Conservation (phyloP, 2,329 filamentous ascomycete genomes). For the Aspergillaceae sp. region DNA sequence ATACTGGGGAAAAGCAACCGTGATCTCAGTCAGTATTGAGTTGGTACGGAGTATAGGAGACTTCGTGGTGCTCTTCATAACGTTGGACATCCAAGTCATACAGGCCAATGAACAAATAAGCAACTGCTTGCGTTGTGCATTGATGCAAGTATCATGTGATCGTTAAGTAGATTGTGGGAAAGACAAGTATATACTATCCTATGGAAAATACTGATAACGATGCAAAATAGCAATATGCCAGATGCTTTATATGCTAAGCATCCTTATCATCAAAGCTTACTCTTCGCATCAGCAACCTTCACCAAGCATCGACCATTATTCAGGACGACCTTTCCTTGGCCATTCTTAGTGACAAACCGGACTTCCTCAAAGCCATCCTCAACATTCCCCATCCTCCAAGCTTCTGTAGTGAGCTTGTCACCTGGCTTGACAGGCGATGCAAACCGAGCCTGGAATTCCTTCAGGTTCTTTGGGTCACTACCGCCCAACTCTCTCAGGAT, state of each 20-base stretch:
- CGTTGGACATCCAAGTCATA: no score
- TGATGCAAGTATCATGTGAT: no score
- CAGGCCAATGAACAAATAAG: no score
- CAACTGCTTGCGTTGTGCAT: no score
- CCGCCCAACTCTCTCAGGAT: slow-evolving; percentile 65
- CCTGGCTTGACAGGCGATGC: slow-evolving; percentile 75
- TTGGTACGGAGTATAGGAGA: no score
- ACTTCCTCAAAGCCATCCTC: slow-evolving; percentile 68
- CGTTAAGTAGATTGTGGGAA: no score
- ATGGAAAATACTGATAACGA: neutral
- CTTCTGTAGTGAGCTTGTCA: slow-evolving; percentile 70
- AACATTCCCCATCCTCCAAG: slow-evolving; percentile 64
- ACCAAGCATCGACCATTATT: slow-evolving; percentile 79
- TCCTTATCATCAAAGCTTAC: slow-evolving; percentile 48
- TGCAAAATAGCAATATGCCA: neutral
- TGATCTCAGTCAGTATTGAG: no score
- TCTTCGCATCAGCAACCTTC: slow-evolving; percentile 53
- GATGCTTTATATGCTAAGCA: neutral
- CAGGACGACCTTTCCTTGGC: slow-evolving; percentile 73
- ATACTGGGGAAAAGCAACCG: no score
- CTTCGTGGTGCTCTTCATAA: no score
- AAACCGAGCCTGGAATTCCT: slow-evolving; percentile 83
- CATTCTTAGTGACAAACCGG: slow-evolving; percentile 68
- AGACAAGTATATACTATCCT: neutral
- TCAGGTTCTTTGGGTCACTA: slow-evolving; percentile 70